Evolutionary conservation across 495 filamentous ascomycete species (phyloP), one percentile per base, ranked within the genome.

Genomic region (Aspergillus cavernicola): DNA sequence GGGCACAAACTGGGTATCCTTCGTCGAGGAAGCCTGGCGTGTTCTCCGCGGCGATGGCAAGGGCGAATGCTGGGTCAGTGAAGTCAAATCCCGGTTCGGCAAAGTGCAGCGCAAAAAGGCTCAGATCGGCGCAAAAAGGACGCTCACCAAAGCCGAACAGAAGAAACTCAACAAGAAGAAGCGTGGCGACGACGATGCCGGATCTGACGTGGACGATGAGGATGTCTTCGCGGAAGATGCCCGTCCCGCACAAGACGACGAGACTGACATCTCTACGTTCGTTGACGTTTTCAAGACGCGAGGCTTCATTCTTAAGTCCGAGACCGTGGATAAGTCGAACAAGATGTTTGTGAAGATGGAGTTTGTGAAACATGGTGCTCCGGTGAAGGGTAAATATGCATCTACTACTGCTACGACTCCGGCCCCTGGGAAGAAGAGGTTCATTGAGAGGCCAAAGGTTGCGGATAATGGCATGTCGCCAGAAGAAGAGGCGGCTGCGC

Each of bases 281-380:
- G 80, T 97, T 13, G 86, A 91, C 46, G 91, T 92, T 0, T 80
- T 97, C 58, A 67, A 76, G 19, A 80, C 77, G 56, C 75, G 89
- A 28, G 93, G 93, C 0, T 96, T 98, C 62, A 73, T 87, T 13
- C 75, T 97, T 15, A 75, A 71, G 20, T 71, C 70, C 9, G 73
- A 80, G 36, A 80, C 82, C 0, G 74, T 93, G 9, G 91, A 97
- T 65, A 75, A 90, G 65, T 80, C 76, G 29, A 98, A 98, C 72
- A 95, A 88, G 73, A 98, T 98, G 93, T 98, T 98, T 79, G 90
- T 97, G 45, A 86, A 83, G 65, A 92, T 98, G 90, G 80, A 82
- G 59, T 97, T 98, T 73, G 75, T 93, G 48, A 97, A 97, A 73
- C 81, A 76, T 22, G 75, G 69, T 52, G 59, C 83, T 33, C 85